These are phyloP conservation scores for Puya raimondii DNA, from an alignment of 176 grass and related monocot species.

Conservation along the genomic window DNA sequence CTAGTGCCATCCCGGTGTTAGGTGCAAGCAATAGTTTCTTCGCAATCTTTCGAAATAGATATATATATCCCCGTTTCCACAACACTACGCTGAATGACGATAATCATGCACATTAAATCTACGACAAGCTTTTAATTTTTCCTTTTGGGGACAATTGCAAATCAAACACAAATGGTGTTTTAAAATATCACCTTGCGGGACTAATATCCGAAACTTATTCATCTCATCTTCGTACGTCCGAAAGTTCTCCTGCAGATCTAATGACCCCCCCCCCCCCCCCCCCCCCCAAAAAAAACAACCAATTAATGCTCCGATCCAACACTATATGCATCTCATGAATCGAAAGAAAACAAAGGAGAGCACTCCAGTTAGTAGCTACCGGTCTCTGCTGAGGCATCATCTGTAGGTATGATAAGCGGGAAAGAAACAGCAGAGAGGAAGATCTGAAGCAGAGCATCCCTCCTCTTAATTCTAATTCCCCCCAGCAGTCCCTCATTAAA, in stretches of 20 bases:
- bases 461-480: slow-evolving; percentile 26
- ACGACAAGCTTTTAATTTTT: no score
- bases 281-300: not conserved
- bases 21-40: no score
- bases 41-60: no score
- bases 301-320: not conserved
- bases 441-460: slow-evolving; percentile 47
- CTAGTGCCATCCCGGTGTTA: no score
- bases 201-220: slow-evolving; percentile 57
- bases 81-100: no score
- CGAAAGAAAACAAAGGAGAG: not conserved
- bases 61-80: no score
- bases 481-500: not conserved
- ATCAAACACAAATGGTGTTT: no score
- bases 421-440: slow-evolving; percentile 31
- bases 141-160: no score
- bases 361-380: slow-evolving; percentile 10
- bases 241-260: slow-evolving; percentile 55
- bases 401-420: slow-evolving; percentile 15
- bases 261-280: not conserved
- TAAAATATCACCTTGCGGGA: slow-evolving; percentile 50
- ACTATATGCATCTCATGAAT: not conserved
- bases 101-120: no score
- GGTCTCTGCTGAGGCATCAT: slow-evolving; percentile 29
- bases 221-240: slow-evolving; percentile 52